Evolutionary conservation across 345 rosid species (phyloP).

Genomic region (Rhodamnia argentea): DNA sequence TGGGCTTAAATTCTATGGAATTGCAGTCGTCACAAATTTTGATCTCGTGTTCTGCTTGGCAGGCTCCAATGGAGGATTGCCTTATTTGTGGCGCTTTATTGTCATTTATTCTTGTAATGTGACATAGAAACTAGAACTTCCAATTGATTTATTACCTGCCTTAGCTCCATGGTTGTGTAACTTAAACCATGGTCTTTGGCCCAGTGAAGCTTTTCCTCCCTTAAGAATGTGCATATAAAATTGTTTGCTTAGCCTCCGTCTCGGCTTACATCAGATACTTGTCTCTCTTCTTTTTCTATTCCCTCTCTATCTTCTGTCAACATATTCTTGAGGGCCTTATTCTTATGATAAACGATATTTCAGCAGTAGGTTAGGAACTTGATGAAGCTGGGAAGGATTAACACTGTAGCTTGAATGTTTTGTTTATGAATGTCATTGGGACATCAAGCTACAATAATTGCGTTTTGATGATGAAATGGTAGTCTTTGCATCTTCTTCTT

Average conservation of each 20-base stretch:
- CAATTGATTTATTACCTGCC: background rate
- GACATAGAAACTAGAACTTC: background rate
- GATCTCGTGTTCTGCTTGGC: background rate
- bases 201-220: background rate
- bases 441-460: background rate
- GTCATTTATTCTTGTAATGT: background rate
- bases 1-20: background rate
- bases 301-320: background rate
- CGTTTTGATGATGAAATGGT: background rate
- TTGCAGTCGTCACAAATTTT: background rate
- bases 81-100: background rate
- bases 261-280: background rate
- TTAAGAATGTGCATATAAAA: background rate
- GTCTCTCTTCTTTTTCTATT: background rate
- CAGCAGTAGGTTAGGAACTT: background rate
- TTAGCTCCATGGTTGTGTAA: background rate
- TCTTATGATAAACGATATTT: background rate
- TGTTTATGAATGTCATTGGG: background rate
- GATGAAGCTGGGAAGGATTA: background rate
- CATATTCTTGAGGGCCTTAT: background rate
- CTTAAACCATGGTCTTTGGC: background rate
- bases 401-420: background rate
- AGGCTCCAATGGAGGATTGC: background rate
- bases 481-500: background rate
- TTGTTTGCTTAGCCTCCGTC: background rate